Conservation (phyloP, 169 alveolate genomes). For the Eimeria brunetti region DNA sequence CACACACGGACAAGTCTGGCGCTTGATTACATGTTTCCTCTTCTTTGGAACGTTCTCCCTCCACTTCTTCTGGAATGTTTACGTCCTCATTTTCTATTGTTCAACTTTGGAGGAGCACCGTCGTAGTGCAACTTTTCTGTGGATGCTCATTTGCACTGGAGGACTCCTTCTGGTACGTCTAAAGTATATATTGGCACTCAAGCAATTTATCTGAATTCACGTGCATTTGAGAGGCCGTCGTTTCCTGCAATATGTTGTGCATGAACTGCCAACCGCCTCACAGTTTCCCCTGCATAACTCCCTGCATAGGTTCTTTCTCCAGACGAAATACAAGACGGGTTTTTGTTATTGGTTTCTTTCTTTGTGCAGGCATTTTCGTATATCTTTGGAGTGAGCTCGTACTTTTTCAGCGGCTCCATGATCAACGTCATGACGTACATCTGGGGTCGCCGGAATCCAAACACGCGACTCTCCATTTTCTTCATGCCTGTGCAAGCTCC, state of each 20-base stretch:
- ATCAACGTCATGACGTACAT: constrained; percentile 95
- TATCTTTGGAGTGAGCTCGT: constrained; percentile 87
- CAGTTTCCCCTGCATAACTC: constrained; percentile 2
- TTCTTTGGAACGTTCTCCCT: constrained; percentile 94
- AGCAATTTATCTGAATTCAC: neutral
- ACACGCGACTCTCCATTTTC: constrained; percentile 90
- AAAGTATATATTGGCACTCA: neutral
- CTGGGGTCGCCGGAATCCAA: constrained; percentile 95
- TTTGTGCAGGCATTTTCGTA: constrained; percentile 82
- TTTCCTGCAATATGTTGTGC: neutral
- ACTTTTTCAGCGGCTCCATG: constrained; percentile 94
- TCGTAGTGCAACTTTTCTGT: constrained; percentile 82
- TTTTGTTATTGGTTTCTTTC: neutral
- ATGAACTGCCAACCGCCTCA: neutral
- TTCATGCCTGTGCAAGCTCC: constrained; percentile 94
- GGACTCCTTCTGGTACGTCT: constrained; percentile 79
- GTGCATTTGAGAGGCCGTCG: neutral
- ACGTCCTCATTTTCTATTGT: constrained; percentile 89
- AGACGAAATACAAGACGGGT: neutral
- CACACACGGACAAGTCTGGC: constrained; percentile 89
- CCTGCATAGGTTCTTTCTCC: neutral
- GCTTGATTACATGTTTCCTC: constrained; percentile 93
- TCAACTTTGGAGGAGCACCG: constrained; percentile 84
- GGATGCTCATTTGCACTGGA: constrained; percentile 83
- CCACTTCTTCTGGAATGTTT: constrained; percentile 94